Evolutionary conservation across 1,284 basidiomycete species (phyloP).

Genomic region (Melampsora larici-populina): DNA sequence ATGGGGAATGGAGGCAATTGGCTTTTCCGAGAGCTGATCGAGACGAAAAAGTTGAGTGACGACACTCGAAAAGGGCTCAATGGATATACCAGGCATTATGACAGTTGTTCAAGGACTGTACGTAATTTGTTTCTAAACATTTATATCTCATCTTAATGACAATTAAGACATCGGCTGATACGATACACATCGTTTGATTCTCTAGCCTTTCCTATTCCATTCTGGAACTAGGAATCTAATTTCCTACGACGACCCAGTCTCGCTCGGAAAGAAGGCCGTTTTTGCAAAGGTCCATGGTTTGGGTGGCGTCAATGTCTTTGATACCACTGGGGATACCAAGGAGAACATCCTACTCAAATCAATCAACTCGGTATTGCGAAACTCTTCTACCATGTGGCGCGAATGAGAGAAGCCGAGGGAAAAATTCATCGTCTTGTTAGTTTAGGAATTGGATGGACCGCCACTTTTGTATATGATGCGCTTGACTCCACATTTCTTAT

Average conservation of each 20-base stretch:
- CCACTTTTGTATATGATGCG: too few relatives aligned
- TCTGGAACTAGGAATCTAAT: slow-evolving; percentile 26
- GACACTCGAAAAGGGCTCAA: slow-evolving; percentile 26
- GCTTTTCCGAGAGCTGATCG: slow-evolving; percentile 36
- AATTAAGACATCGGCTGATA: too few relatives aligned
- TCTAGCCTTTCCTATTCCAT: slow-evolving; percentile 40
- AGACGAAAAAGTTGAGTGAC: slow-evolving; percentile 5
- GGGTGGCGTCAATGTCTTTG: slow-evolving; percentile 41
- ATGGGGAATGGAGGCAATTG: slow-evolving; percentile 14
- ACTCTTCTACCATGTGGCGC: not conserved
- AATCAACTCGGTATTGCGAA: slow-evolving; percentile 16
- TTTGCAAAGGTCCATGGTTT: slow-evolving; percentile 21
- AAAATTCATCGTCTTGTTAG: too few relatives aligned
- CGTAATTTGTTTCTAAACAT: not conserved
- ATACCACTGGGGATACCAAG: slow-evolving; percentile 40
- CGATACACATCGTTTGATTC: not conserved
- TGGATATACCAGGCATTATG: slow-evolving; percentile 39
- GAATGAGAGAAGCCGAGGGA: too few relatives aligned
- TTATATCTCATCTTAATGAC: too few relatives aligned
- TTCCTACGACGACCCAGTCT: slow-evolving; percentile 37
- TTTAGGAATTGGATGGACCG: too few relatives aligned
- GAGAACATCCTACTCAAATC: slow-evolving; percentile 26
- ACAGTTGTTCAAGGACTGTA: slow-evolving; percentile 36
- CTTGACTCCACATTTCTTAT: too few relatives aligned
- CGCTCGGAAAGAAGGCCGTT: slow-evolving; percentile 27